These are phyloP conservation scores for Cutaneotrichosporon sp. DNA, from an alignment of 1,284 basidiomycete species.

Conservation along the genomic window DNA sequence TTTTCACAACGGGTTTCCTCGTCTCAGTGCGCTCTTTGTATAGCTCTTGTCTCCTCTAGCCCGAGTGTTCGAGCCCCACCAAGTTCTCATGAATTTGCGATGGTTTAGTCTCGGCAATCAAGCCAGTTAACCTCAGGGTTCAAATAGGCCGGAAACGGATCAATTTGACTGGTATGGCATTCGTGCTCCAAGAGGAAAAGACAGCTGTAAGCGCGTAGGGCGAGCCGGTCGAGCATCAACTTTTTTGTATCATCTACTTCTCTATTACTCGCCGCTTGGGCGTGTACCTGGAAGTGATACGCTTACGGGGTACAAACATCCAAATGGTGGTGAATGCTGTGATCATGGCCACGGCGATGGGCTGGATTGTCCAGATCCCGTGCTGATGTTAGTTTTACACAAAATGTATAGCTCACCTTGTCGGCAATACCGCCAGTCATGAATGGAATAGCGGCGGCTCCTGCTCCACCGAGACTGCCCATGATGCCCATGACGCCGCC, in stretches of 20 bases:
- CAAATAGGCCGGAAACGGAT: constrained; percentile 52
- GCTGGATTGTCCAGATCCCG: constrained; percentile 27
- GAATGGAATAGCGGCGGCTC: constrained; percentile 63
- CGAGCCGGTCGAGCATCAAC: constrained; percentile 49
- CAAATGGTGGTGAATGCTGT: constrained; percentile 14
- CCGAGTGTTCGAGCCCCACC: neutral
- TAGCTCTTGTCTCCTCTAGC: neutral
- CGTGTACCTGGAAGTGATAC: constrained; percentile 5
- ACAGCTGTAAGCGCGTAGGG: constrained; percentile 48
- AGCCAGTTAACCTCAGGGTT: constrained; percentile 27
- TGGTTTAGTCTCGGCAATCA: constrained; percentile 30
- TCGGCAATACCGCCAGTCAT: constrained; percentile 25
- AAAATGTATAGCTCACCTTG: neutral
- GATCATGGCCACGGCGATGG: constrained; percentile 22
- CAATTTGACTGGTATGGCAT: constrained; percentile 50
- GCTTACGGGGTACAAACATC: constrained; percentile 18
- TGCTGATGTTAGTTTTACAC: neutral
- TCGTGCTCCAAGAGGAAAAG: constrained; percentile 48
- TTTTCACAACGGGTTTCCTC: neutral
- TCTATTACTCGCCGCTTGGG: neutral
- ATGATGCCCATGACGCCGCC: constrained; percentile 62
- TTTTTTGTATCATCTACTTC: constrained; percentile 31
- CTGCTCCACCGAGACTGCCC: constrained; percentile 62
- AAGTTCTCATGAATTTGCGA: neutral
- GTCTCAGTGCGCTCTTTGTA: neutral